Evolutionary conservation across 805 yeast species (phyloP), one percentile per base, ranked within the genome.

Genomic region (Candida glaebosa): DNA sequence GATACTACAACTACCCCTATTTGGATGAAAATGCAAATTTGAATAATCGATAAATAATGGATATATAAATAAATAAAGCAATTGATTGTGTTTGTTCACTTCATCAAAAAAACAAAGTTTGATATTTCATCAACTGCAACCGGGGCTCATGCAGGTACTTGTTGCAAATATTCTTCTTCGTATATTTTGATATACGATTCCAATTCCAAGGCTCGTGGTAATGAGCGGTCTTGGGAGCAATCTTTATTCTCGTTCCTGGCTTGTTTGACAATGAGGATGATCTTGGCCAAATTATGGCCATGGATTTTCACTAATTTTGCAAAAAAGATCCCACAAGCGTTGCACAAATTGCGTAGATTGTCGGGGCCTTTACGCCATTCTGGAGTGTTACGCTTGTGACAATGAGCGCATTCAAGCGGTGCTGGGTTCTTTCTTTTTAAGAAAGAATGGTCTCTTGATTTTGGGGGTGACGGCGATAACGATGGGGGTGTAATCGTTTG

Each of bases 351-450:
- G 31, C 88, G 67, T 10, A 79, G 78, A 2, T 93, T 95, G 40
- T 76, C 75, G 1, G 95, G 93, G 0, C 93, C 93, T 35, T 83
- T 73, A 41, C 95, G 65, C 95, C 95, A 86, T 58, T 86, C 93
- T 0, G 93, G 93, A 0, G 95, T 84, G 35, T 76, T 78, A 5
- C 56, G 61, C 3, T 73, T 67, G n/a, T 70, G 72, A 52, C 86
- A 81, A 44, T 75, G 71, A 32, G 19, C 34, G 42, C 53, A 47
- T 15, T 6, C 25, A 5, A 16, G n/a, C 9, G 20, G 15, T 14
- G 8, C n/a, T 9, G 20, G 10, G n/a, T 28, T 25, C 12, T 17
- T 8, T 25, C 19, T 37, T 16, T 37, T 37, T 8, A 8, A 8
- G 12, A 24, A 24, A 8, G 28, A 24, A 24, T 24, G 28, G 12